Evolutionary conservation across 257 asterid genomes (phyloP).

Genomic region (Salvia splendens): DNA sequence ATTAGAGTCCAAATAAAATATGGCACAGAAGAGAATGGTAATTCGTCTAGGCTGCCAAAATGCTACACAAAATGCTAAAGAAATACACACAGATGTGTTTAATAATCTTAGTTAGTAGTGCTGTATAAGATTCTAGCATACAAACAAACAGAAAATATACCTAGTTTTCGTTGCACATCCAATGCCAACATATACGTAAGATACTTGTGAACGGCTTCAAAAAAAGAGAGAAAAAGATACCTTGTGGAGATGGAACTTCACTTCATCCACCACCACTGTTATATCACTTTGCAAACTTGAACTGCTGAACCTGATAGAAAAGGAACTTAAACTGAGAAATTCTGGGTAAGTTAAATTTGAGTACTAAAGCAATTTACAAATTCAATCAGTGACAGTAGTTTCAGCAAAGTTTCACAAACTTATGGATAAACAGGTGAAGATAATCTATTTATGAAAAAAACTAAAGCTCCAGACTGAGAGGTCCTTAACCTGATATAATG

Average conservation of each 20-base stretch:
- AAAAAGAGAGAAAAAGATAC: constrained; percentile 34
- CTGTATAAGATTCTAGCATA: not conserved
- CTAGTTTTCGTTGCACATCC: not conserved
- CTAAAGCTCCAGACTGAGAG: not conserved
- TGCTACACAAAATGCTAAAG: not conserved
- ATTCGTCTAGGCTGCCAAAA: constrained; percentile 11
- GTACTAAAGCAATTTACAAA: too few relatives aligned
- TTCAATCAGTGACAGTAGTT: too few relatives aligned
- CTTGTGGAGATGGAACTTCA: constrained; percentile 90
- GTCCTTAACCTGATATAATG: not conserved
- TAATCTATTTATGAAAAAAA: not conserved
- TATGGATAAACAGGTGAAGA: not conserved
- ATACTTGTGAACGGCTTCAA: constrained; percentile 34
- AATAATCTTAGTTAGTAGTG: not conserved
- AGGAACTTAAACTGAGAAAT: constrained; percentile 22
- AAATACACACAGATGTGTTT: not conserved
- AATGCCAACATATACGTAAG: constrained; percentile 8
- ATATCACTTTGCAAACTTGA: constrained; percentile 78
- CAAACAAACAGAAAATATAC: not conserved
- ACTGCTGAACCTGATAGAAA: constrained; percentile 67
- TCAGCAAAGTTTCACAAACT: not conserved
- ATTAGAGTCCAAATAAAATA: constrained; percentile 33
- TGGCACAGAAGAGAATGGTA: constrained; percentile 24
- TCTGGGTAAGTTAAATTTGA: too few relatives aligned
- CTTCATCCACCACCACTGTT: constrained; percentile 64